A percentile compares a stretch with the other conserved stretches of the same genome.
These are phyloP conservation scores for Phialocephala subalpina DNA, from an alignment of 2,329 filamentous ascomycete genomes.

Conservation along the genomic window DNA sequence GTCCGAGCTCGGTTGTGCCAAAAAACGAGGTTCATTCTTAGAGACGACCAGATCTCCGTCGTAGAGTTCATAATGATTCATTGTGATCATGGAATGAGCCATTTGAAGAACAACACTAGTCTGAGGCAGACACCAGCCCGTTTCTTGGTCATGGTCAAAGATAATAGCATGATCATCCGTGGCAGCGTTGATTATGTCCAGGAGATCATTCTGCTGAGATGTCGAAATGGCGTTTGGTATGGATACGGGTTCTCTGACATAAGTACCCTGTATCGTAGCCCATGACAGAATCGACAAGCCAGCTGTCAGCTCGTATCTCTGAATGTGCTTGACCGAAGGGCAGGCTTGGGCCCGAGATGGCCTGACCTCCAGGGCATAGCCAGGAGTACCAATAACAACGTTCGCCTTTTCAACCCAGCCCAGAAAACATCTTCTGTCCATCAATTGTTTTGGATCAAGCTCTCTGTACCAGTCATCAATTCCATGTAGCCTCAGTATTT, in stretches of 20 bases:
- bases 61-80: constrained; percentile 2
- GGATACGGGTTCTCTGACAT: background rate
- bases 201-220: constrained; percentile 5
- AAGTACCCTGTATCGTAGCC: background rate
- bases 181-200: background rate
- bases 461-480: constrained; percentile 10
- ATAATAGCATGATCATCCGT: constrained; percentile 5
- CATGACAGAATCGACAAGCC: background rate
- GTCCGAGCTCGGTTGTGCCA: background rate
- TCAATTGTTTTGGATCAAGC: constrained; percentile 1
- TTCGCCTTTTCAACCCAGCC: constrained; percentile 17
- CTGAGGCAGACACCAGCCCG: constrained; percentile 9
- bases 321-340: background rate
- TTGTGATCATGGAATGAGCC: constrained; percentile 2
- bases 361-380: background rate
- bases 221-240: background rate
- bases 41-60: background rate
- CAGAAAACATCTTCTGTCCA: constrained; percentile 19
- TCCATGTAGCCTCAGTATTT: constrained; percentile 6
- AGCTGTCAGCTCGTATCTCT: background rate
- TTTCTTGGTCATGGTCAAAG: constrained; percentile 7
- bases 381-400: constrained; percentile 16
- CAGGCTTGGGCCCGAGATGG: background rate
- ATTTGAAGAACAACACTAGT: constrained; percentile 18
- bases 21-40: background rate